Base-by-base conservation (phyloP, 352 stramenopile genomes). In the Elongisporangium undulatum region DNA sequence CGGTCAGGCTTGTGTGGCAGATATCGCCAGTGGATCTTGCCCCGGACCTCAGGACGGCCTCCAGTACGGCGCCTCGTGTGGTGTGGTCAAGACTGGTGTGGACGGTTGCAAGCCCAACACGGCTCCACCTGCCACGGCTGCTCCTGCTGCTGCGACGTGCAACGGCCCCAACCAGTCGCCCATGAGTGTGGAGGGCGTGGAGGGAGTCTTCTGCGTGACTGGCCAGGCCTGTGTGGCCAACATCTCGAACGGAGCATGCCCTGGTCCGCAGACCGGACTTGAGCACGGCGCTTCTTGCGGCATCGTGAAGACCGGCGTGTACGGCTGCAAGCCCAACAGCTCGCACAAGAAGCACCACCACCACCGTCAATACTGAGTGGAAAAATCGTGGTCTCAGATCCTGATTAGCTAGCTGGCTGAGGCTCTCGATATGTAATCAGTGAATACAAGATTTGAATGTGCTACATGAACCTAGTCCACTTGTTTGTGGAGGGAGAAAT, bases 1-100 rank as follows among this genome's bases (percentile, higher is more conserved):
- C n/a, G n/a, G n/a, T n/a, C n/a, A n/a, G n/a, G n/a, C n/a, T n/a
- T 77, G 69, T 58, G 65, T 71, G 23, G 69, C 51, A 41, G 71
- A 63, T 15, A 63, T 61, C 39, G 65, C 59, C 50, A 53, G 26
- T 52, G 70, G 70, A 1, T 6, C 56, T 8, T 78, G 70, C 20
- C 67, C 67, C 21, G 3, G 26, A 10, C 17, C 49, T 1, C 67
- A 78, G 26, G 45, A 61, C 15, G 69, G 69, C 45, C 67, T 75
- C n/a, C 60, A 54, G 15, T 62, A 63, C 53, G 67, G 67, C 34
- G 75, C 71, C 5, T 74, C 71, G 64, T 76, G 71, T 38, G 65
- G 67, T 6, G 17, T 69, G 15, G 71, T 75, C 20, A 61, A 58
- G 39, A 69, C 66, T 9, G 63, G 66, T 0, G 69, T 77, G 4